Evolutionary conservation across 768 basidiomycete genomes (phyloP), one percentile per base, ranked within the genome.

Genomic region (Dentipellis sp.): DNA sequence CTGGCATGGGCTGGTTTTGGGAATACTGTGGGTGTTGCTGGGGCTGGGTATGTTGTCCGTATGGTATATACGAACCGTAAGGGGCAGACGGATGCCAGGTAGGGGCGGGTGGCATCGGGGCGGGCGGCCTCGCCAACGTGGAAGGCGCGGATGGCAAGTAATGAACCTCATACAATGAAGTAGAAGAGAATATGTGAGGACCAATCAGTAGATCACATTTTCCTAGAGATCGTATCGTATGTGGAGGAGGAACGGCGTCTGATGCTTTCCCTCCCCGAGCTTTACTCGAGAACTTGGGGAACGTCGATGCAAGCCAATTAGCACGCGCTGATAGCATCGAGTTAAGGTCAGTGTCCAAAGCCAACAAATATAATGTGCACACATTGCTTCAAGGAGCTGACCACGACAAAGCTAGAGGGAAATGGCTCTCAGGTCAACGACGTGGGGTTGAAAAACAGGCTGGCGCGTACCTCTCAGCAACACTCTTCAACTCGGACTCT

Each of bases 381-480:
- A 84, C 87, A 91, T 77, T 88, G 88, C 61, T 78, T 81, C 53
- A 91, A 69, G 0, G 88, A 86, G 56, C 82, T 82, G 9, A 81
- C 64, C 34, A 90, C 70, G 8, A 86, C 78, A 55, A 74, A 75
- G 66, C 88, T 90, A 52, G 12, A 35, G 47, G 34, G 3, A 3
- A 29, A 29, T 29, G 29, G 6, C 29, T 3, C 29, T 6, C 29
- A 29, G 29, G 29, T 29, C 29, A 29, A 29, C 6, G 29, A 29
- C 29, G 6, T 3, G 42, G 61, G 58, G 40, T 3, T 42, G 54
- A 62, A 52, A 19, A 10, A 56, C 5, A 34, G 40, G 34, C 22
- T 55, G 56, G 47, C 36, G 36, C 54, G n/a, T 23, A 81, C 88
- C 88, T 90, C 56, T 86, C 81, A 4, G 80, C 65, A 9, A 83